Base-by-base conservation (phyloP, 202 grass and related monocot genomes). In the Carex sylvatica region DNA sequence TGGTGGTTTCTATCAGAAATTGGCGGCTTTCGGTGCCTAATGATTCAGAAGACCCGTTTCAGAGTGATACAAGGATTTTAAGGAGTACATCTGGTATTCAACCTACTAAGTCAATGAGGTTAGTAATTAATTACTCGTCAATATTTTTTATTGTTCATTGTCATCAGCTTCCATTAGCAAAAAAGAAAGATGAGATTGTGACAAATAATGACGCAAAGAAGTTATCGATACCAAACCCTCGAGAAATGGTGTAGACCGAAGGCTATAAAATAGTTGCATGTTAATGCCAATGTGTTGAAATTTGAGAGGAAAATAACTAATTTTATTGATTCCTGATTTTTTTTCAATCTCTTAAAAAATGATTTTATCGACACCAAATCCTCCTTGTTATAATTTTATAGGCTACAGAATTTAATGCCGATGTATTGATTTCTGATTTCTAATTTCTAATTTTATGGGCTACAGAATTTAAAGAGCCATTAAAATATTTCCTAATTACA, bases 1-100 rank as follows among this genome's bases (percentile, higher is more conserved):
- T 98, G 1, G 82, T 83, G 2, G 87, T 87, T 10, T 86, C 95
- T 54, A 0, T 84, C 5, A 76, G 84, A 86, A 98, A 93, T 53
- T 84, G 36, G 8, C 51, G n/a, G 9, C n/a, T 83, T 55, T 6
- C 35, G 0, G 12, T 86, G 1, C 91, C 92, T 2, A 11, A 0
- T 2, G 87, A 95, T 56, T 4, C 61, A 9, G 68, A 69, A 69
- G 84, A 93, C 76, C 86, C 89, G 10, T 53, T 87, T 82, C 92
- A 95, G 72, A 75, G 87, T 11, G 87, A 95, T 9, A 20, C 36
- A n/a, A 61, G 85, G n/a, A 28, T 69, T 49, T 93, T 91, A 60
- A 15, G 42, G 1, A 84, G 14, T 58, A 84, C 20, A 47, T 91
- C 87, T 55, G 85, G 84, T 16, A 81, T 91, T 36, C 85, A 82